Base-by-base conservation (phyloP, 176 grass and related monocot genomes). In the Olyra latifolia region DNA sequence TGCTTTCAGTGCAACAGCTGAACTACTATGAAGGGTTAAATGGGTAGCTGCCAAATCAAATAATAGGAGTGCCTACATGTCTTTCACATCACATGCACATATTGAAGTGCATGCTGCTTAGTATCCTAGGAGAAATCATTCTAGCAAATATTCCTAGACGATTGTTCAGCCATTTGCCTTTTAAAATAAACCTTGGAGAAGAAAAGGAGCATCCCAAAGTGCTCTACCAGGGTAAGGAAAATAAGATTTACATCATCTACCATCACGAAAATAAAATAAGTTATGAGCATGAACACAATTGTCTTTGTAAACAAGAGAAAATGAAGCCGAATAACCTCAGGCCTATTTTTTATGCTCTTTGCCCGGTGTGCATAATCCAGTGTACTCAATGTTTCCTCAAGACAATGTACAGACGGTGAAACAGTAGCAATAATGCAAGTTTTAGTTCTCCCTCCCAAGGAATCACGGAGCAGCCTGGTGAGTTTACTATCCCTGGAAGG, bases 341-440 rank as follows among this genome's bases (percentile, higher is more conserved):
- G 97, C 56, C 93, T 92, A 41, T 99, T 99, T 72, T 96, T 99
- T 12, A 99, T 99, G 78, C 91, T 99, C 83, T 99, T 99, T 28
- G 97, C 97, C 60, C 97, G 76, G 66, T 99, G 97, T 53, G 97
- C 97, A 71, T 99, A 99, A 70, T 99, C 97, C 16, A 99, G 71
- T 40, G 97, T 99, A 86, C 97, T 99, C 42, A 99, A 78, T 25
- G 97, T 99, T 88, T 99, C 97, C 63, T 99, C 97, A 1, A 99
- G 93, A 48, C 95, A 98, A 57, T 98, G 88, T 30, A 99, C 97
- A 9, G 97, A 95, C 69, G 97, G 97, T 12, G 97, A 99, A 68
- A 99, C 97, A 76, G 97, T 99, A 27, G 97, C 97, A 47, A 99
- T 99, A 76, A 99, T 99, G 65, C 95, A 99, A 76, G 97, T 99